phyloP scores from a whole-genome alignment of 352 stramenopile genomes.

The Phytophthora parvispora region DNA sequence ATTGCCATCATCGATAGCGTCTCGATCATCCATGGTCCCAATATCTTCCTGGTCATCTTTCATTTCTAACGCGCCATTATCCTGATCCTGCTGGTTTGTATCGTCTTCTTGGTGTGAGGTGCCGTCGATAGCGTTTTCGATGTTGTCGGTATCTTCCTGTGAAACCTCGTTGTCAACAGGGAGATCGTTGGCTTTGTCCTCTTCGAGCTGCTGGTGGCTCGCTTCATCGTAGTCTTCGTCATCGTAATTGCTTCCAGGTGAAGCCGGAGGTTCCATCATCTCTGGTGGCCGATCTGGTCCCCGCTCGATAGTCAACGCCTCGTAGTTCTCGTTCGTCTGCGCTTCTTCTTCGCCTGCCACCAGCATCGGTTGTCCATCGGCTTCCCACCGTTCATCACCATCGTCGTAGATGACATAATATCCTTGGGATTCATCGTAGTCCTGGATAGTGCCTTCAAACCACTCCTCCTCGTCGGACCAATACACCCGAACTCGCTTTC shows the following conservation, averaged over 20 bases:
- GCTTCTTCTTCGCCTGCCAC: slow-evolving; percentile 45
- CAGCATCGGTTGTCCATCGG: slow-evolving; percentile 36
- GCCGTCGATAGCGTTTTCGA: slow-evolving; percentile 4
- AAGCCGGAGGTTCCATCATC: slow-evolving; percentile 60
- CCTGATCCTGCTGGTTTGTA: neutral
- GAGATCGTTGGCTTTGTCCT: neutral
- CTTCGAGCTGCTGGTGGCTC: slow-evolving; percentile 3
- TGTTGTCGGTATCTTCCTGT: neutral
- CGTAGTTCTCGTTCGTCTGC: slow-evolving; percentile 14
- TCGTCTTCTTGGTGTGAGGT: slow-evolving; percentile 9
- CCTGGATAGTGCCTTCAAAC: slow-evolving; percentile 68
- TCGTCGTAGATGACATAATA: slow-evolving; percentile 86
- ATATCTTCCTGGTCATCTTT: slow-evolving; percentile 11
- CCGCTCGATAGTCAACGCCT: slow-evolving; percentile 1
- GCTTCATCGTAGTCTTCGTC: slow-evolving; percentile 35
- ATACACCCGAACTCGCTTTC: slow-evolving; percentile 75
- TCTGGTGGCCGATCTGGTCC: slow-evolving; percentile 7
- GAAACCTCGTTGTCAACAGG: neutral
- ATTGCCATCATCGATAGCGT: neutral
- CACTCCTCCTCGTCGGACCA: slow-evolving; percentile 81
- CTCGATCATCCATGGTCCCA: neutral
- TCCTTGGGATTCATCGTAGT: slow-evolving; percentile 49
- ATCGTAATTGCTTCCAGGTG: slow-evolving; percentile 41
- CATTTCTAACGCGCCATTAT: neutral
- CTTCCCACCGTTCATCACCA: slow-evolving; percentile 85